Evolutionary conservation across 306 rosid species (phyloP).

Genomic region (Bauhinia variegata): DNA sequence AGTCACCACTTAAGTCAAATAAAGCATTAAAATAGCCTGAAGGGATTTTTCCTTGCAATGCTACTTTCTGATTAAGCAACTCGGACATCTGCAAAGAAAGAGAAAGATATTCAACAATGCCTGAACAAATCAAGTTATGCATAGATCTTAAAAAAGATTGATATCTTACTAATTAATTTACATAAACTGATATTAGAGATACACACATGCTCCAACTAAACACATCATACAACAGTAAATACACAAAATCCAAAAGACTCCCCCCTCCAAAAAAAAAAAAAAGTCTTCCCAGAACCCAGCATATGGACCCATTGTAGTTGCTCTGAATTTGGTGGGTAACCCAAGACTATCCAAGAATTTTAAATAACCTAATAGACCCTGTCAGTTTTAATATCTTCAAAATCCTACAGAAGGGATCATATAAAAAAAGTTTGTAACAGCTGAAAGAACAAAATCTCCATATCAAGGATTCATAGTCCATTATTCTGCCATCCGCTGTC

Average conservation of each 20-base stretch:
- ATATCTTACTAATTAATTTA: conserved; percentile 28
- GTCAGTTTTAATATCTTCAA: background rate
- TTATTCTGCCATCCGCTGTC: background rate
- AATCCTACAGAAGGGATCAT: background rate
- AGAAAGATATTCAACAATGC: conserved; percentile 20
- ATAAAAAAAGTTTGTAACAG: background rate
- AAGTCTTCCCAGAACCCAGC: no score
- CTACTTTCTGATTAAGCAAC: conserved; percentile 80
- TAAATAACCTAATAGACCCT: background rate
- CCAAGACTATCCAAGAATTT: no score
- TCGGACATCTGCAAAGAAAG: conserved; percentile 87
- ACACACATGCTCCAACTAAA: background rate
- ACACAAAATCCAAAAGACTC: no score
- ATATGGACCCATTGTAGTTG: no score
- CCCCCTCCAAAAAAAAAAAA: no score
- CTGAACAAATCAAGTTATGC: conserved; percentile 1
- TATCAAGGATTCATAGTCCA: conserved; percentile 3
- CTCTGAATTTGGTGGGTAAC: no score
- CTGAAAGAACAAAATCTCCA: background rate
- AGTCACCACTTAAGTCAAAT: conserved; percentile 80
- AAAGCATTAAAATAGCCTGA: conserved; percentile 89
- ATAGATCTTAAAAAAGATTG: conserved; percentile 16
- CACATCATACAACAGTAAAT: background rate
- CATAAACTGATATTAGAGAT: background rate
- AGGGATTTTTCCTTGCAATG: conserved; percentile 88